Evolutionary conservation across 2,329 filamentous ascomycete species (phyloP).

Genomic region (Thelonectria discophora): DNA sequence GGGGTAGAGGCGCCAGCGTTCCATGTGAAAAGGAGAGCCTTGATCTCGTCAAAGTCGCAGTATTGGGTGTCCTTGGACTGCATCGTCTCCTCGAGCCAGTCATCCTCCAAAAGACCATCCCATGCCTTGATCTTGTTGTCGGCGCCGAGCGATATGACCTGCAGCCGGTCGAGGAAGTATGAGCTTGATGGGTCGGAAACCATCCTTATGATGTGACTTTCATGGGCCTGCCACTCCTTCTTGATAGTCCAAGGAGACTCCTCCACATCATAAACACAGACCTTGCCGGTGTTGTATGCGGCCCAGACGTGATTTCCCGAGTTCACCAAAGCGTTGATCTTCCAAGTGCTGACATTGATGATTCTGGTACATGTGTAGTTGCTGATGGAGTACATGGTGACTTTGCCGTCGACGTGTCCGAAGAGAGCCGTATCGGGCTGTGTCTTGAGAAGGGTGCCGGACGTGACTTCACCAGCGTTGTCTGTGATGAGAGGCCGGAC

Average conservation of each 20-base stretch:
- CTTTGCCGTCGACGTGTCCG: conserved; percentile 91
- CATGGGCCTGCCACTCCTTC: conserved; percentile 95
- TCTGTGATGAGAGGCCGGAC: conserved; percentile 75
- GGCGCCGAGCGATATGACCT: conserved; percentile 86
- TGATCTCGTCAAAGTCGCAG: conserved; percentile 85
- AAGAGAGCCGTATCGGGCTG: conserved; percentile 85
- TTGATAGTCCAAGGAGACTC: conserved; percentile 86
- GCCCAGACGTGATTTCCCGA: conserved; percentile 89
- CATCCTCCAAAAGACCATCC: conserved; percentile 93
- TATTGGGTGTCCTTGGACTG: conserved; percentile 83
- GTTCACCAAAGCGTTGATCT: conserved; percentile 87
- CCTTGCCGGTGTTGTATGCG: conserved; percentile 91
- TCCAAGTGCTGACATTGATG: conserved; percentile 90
- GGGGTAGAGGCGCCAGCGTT: conserved; percentile 98
- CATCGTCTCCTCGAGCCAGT: conserved; percentile 94
- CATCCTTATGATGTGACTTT: conserved; percentile 81
- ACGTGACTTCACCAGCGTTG: conserved; percentile 85
- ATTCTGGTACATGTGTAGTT: conserved; percentile 82
- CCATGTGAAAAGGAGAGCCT: conserved; percentile 88
- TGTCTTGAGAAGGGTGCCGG: conserved; percentile 77
- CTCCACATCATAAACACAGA: conserved; percentile 89
- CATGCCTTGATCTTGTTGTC: conserved; percentile 87
- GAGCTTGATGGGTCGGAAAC: conserved; percentile 81
- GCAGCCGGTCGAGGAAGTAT: conserved; percentile 84
- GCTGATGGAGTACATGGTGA: conserved; percentile 86